Evolutionary conservation across 768 basidiomycete species (phyloP), one percentile per base, ranked within the genome.

Genomic region (Auricularia sp.): DNA sequence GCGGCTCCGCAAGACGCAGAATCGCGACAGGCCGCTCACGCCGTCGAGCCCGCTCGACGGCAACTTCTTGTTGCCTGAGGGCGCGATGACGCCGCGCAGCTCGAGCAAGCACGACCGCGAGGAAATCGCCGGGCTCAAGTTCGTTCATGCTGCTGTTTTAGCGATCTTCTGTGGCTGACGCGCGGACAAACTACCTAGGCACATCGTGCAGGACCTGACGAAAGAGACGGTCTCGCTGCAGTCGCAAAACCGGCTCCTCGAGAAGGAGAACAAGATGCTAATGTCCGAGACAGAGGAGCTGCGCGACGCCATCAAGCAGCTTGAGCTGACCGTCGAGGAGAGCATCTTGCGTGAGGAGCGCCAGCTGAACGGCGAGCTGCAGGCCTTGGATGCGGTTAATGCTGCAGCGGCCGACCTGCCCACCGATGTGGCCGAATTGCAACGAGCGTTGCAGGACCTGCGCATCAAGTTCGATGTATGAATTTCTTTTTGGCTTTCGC

Each of bases 101-200:
- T 75, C 79, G 14, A 87, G 56, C 39, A 59, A 84, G 70, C 75
- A 83, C 23, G 87, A 78, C 33, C 71, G 73, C 18, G 87, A 90
- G 64, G 91, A 94, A 74, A 85, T 93, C 64, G 85, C 81, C 12
- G 93, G 93, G 7, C 81, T 95, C 47, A 94, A 94, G 90, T 91
- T 72, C 33, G 80, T 73, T 12, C 56, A 23, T 33, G 3, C 39
- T 42, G 8, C 21, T 10, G 66, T 42, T 11, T 43, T 4, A 58
- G 18, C 43, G 29, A 16, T 43, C 23, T 12, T 58, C 42, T n/a
- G 34, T 56, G 18, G 29, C 29, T 29, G 29, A 29, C 29, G 35
- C 62, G 62, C 47, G 71, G 58, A 66, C 18, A 61, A 21, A 21
- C 12, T 33, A 33, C 11, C 65, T 59, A 91, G 90, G 74, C 87